These are phyloP conservation scores for Penicillium nucicola DNA, from an alignment of 495 filamentous ascomycete species.

Conservation along the genomic window DNA sequence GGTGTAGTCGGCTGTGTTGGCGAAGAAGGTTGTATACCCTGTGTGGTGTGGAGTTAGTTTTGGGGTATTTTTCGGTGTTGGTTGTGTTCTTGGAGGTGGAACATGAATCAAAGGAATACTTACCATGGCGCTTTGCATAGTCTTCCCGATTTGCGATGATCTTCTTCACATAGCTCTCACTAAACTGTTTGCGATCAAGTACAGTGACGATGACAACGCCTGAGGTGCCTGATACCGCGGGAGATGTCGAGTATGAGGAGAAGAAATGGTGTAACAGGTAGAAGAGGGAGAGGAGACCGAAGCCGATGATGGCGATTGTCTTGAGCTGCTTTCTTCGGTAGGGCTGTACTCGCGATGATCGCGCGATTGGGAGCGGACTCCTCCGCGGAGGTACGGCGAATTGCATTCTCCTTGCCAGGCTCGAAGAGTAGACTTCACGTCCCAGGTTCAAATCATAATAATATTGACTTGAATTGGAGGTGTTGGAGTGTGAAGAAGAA, in stretches of 20 bases:
- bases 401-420: slow-evolving; percentile 59
- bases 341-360: slow-evolving; percentile 56
- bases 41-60: neutral
- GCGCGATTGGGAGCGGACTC: slow-evolving; percentile 61
- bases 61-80: neutral
- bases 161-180: slow-evolving; percentile 60
- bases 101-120: no score
- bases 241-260: slow-evolving; percentile 29
- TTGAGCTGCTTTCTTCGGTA: slow-evolving; percentile 68
- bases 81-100: neutral
- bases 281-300: slow-evolving; percentile 57
- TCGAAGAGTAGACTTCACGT: neutral
- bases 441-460: no score
- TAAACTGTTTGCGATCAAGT: slow-evolving; percentile 61
- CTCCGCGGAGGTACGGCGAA: slow-evolving; percentile 87
- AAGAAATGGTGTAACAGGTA: slow-evolving; percentile 58
- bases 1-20: slow-evolving; percentile 68
- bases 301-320: slow-evolving; percentile 52
- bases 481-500: no score
- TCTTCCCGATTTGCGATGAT: slow-evolving; percentile 78
- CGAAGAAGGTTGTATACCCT: slow-evolving; percentile 90
- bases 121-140: slow-evolving; percentile 90
- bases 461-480: no score
- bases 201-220: slow-evolving; percentile 85
- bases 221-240: slow-evolving; percentile 62